Conservation (phyloP, 495 filamentous ascomycete species). For the Penicillium lividum region DNA sequence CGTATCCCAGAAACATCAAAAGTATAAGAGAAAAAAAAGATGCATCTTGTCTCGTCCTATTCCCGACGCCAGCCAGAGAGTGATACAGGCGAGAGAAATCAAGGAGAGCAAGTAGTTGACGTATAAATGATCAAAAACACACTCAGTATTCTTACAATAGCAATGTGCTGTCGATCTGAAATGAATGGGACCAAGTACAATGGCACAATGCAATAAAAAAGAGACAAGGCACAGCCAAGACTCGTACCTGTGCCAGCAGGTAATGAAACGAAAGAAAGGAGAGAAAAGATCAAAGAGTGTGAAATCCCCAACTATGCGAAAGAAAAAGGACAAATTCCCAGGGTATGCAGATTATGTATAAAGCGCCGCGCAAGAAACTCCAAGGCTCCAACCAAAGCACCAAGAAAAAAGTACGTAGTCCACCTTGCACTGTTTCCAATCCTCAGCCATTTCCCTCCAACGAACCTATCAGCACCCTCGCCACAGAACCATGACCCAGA, state of each 20-base stretch:
- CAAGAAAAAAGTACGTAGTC: conserved; percentile 11
- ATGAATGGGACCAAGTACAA: background rate
- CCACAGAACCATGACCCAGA: conserved; percentile 9
- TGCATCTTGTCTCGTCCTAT: conserved; percentile 26
- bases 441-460: background rate
- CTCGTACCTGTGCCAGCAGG: conserved; percentile 19
- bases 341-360: conserved; percentile 18
- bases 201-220: conserved; percentile 8
- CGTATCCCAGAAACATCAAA: conserved; percentile 37
- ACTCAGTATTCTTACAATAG: background rate
- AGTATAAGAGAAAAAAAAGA: conserved; percentile 31
- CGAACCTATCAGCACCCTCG: conserved; percentile 14
- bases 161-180: background rate
- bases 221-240: background rate
- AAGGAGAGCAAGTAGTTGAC: no score
- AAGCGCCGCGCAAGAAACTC: no score
- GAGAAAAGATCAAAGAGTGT: conserved; percentile 16
- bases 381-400: background rate
- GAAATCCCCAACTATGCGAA: conserved; percentile 13
- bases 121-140: no score
- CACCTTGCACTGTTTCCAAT: conserved; percentile 19
- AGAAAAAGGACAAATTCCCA: conserved; percentile 21
- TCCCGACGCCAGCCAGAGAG: background rate
- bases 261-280: conserved; percentile 20
- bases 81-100: no score